phyloP scores from a whole-genome alignment of 2,329 filamentous ascomycete genomes.

The Hirsutella rhossiliensis region DNA sequence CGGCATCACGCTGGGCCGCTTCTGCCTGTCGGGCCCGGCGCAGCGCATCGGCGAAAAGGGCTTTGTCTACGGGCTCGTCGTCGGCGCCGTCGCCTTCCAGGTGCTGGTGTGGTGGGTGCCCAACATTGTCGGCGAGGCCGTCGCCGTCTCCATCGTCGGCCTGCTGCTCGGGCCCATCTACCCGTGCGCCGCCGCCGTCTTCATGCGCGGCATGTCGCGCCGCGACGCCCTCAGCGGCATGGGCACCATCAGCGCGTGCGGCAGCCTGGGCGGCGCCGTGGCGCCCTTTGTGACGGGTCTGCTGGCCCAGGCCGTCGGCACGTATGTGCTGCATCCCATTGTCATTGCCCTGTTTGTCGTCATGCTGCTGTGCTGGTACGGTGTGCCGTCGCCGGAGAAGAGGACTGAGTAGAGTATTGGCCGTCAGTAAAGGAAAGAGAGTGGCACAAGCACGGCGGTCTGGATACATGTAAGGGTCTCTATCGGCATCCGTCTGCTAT shows the following conservation, averaged over 20 bases:
- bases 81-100: constrained; percentile 54
- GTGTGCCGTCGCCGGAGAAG: constrained; percentile 45
- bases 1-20: constrained; percentile 66
- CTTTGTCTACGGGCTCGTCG: constrained; percentile 52
- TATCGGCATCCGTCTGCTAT: too few relatives aligned
- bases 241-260: constrained; percentile 57
- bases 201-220: constrained; percentile 46
- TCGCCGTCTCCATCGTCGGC: constrained; percentile 58
- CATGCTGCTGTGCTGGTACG: constrained; percentile 56
- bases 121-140: constrained; percentile 59
- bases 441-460: neutral
- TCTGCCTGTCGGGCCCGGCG: constrained; percentile 55
- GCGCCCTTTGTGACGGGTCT: constrained; percentile 56
- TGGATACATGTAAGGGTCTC: too few relatives aligned
- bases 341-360: constrained; percentile 51
- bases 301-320: constrained; percentile 47
- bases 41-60: constrained; percentile 56
- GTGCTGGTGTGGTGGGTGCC: constrained; percentile 70
- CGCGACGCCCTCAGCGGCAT: constrained; percentile 51
- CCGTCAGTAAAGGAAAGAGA: neutral
- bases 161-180: constrained; percentile 69
- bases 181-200: constrained; percentile 56
- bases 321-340: constrained; percentile 55
- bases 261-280: constrained; percentile 55
- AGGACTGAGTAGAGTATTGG: constrained; percentile 36